Percentiles rank a stretch among this genome's conserved stretches.
These are phyloP conservation scores for Xylariaceae sp. DNA, from an alignment of 2,329 filamentous ascomycete species.

Conservation along the genomic window DNA sequence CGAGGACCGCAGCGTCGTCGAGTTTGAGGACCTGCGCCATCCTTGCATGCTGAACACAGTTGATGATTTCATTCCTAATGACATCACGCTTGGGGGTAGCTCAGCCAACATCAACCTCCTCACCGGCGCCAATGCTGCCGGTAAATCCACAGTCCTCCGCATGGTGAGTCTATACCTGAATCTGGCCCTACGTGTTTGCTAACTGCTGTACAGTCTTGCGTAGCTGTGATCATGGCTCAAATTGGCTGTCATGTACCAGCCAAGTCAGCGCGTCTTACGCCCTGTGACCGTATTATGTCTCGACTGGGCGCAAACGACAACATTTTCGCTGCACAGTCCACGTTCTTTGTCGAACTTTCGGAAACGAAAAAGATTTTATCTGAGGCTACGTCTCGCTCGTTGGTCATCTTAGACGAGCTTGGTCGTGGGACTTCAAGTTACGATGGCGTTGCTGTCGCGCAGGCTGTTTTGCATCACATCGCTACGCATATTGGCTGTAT, in stretches of 20 bases:
- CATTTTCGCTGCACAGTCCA: slow-evolving; percentile 95
- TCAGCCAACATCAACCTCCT: slow-evolving; percentile 81
- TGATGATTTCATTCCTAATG: slow-evolving; percentile 94
- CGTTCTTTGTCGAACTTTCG: slow-evolving; percentile 95
- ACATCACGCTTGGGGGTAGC: slow-evolving; percentile 79
- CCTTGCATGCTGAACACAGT: slow-evolving; percentile 90
- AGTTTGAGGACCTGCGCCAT: slow-evolving; percentile 88
- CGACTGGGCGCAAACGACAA: slow-evolving; percentile 97
- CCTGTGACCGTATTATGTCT: slow-evolving; percentile 97
- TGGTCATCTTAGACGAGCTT: slow-evolving; percentile 95
- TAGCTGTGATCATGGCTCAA: slow-evolving; percentile 96
- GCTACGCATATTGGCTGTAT: slow-evolving; percentile 89
- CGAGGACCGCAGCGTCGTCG: slow-evolving; percentile 77
- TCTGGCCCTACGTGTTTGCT: not conserved
- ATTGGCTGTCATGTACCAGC: slow-evolving; percentile 92
- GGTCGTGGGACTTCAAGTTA: slow-evolving; percentile 93
- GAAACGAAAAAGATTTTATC: slow-evolving; percentile 98
- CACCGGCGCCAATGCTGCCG: slow-evolving; percentile 93
- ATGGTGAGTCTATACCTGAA: slow-evolving; percentile 61
- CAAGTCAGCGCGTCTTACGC: slow-evolving; percentile 75
- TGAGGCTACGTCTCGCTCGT: slow-evolving; percentile 86
- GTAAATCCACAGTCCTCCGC: slow-evolving; percentile 91
- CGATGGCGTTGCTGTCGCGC: slow-evolving; percentile 92
- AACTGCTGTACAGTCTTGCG: slow-evolving; percentile 62
- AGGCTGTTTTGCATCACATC: slow-evolving; percentile 94